Evolutionary conservation across 2,329 filamentous ascomycete species (phyloP).

Genomic region (Penicillium occitanis): DNA sequence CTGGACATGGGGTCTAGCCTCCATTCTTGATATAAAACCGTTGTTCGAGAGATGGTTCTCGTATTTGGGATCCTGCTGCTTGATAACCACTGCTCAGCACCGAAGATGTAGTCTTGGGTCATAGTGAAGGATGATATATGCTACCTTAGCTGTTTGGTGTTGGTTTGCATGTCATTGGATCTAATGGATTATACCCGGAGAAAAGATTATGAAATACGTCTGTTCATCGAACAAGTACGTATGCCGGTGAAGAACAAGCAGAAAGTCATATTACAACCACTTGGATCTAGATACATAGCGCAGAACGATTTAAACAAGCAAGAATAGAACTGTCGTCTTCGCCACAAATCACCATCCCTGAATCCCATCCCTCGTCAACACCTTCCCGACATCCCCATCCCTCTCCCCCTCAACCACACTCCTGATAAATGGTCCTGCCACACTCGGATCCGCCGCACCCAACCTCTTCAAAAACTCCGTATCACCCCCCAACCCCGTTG

Average conservation of each 20-base stretch:
- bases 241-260: background rate
- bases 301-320: too few species aligned
- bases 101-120: background rate
- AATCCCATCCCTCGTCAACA: constrained; percentile 28
- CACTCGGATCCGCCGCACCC: constrained; percentile 30
- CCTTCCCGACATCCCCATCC: constrained; percentile 45
- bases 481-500: constrained; percentile 47
- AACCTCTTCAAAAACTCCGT: constrained; percentile 26
- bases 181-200: background rate
- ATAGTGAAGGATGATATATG: background rate
- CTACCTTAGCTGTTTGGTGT: background rate
- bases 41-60: background rate
- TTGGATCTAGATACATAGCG: background rate
- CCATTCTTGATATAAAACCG: background rate
- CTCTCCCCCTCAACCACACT: constrained; percentile 44
- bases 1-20: background rate
- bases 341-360: background rate
- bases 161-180: background rate
- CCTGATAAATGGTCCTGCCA: constrained; percentile 37
- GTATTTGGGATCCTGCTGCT: background rate
- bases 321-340: background rate
- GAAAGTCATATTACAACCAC: background rate
- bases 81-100: background rate
- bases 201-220: background rate
- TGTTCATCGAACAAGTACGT: background rate